phyloP scores from a whole-genome alignment of 805 yeast genomes.

The Priceomyces carsonii region DNA sequence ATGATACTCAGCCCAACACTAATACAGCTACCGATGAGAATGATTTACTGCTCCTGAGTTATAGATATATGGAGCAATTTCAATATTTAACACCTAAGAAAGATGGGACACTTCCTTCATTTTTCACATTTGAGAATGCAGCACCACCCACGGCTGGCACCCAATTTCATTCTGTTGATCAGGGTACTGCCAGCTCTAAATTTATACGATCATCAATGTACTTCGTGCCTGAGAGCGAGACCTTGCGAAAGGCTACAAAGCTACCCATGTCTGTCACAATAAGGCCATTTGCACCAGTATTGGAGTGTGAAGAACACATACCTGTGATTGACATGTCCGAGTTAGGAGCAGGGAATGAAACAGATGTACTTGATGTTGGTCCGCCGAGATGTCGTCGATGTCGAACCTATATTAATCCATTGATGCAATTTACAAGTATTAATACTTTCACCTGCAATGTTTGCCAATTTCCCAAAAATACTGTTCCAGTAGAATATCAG shows the following conservation, averaged over 20 bases:
- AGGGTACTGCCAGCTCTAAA: conserved; percentile 82
- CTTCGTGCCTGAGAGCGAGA: conserved; percentile 75
- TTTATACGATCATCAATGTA: conserved; percentile 79
- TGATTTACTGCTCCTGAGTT: conserved; percentile 13
- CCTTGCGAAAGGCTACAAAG: conserved; percentile 63
- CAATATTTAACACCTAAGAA: conserved; percentile 21
- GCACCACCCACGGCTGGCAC: conserved; percentile 84
- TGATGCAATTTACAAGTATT: conserved; percentile 65
- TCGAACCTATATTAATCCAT: conserved; percentile 85
- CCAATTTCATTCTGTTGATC: conserved; percentile 69
- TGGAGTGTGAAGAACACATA: conserved; percentile 52
- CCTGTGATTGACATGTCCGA: conserved; percentile 66
- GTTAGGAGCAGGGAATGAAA: conserved; percentile 24
- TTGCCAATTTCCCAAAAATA: conserved; percentile 71
- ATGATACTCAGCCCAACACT: no score
- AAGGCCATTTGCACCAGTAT: conserved; percentile 77
- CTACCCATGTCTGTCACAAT: conserved; percentile 81
- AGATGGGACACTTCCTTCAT: conserved; percentile 43
- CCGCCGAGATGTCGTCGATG: conserved; percentile 93
- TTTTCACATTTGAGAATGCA: conserved; percentile 73
- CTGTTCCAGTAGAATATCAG: conserved; percentile 65
- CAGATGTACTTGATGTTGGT: conserved; percentile 42
- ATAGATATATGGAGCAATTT: conserved; percentile 22
- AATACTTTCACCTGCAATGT: conserved; percentile 78
- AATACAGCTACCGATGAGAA: no score